Conservation (phyloP, 2,329 filamentous ascomycete species). For the Penicillium frequentans region DNA sequence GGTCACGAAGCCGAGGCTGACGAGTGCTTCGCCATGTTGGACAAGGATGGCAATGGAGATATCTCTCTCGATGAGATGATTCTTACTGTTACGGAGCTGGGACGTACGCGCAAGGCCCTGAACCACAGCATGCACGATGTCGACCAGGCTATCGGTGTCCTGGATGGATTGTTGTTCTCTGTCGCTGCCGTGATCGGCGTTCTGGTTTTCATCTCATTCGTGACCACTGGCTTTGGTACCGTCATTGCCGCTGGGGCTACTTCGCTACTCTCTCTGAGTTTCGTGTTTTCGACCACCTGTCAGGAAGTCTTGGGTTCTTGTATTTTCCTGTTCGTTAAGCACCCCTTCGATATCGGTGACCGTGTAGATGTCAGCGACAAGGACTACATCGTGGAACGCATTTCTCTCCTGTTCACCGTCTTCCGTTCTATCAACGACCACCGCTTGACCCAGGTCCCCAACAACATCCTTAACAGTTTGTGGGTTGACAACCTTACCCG, state of each 20-base stretch:
- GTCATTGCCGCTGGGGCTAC: constrained; percentile 89
- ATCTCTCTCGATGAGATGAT: constrained; percentile 96
- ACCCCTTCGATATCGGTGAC: constrained; percentile 94
- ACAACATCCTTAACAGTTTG: constrained; percentile 86
- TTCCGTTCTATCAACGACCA: constrained; percentile 81
- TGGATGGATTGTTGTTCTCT: constrained; percentile 81
- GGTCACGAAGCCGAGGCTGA: constrained; percentile 75
- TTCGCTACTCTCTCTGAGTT: constrained; percentile 89
- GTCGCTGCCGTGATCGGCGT: constrained; percentile 78
- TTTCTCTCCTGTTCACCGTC: constrained; percentile 88
- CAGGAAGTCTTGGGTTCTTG: constrained; percentile 97
- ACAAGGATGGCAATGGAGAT: constrained; percentile 87
- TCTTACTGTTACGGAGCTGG: constrained; percentile 78
- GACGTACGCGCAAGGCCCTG: constrained; percentile 83
- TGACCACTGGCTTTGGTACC: constrained; percentile 80
- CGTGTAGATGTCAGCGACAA: constrained; percentile 75
- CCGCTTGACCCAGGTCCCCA: constrained; percentile 80
- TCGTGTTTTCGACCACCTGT: constrained; percentile 87
- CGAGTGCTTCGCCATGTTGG: constrained; percentile 77
- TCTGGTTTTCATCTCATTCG: constrained; percentile 87
- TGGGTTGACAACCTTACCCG: constrained; percentile 95
- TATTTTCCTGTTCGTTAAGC: constrained; percentile 98
- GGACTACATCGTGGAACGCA: constrained; percentile 83
- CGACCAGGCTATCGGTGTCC: constrained; percentile 85
- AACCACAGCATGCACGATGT: constrained; percentile 96